Conservation (phyloP, 2,329 filamentous ascomycete genomes). For the Xylariaceae sp. region DNA sequence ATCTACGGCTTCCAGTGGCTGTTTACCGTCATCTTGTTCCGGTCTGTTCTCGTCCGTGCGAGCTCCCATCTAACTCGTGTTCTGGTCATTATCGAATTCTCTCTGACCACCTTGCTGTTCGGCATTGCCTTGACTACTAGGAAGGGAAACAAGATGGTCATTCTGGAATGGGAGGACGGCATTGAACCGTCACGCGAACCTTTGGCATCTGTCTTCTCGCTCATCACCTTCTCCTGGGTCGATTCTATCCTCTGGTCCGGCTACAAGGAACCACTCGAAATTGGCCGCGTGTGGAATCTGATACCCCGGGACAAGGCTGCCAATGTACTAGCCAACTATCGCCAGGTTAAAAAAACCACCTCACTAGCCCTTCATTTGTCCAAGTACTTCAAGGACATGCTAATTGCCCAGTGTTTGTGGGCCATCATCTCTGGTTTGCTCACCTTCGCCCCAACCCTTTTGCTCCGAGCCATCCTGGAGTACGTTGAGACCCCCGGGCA, state of each 20-base stretch:
- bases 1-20: slow-evolving; percentile 84
- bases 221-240: slow-evolving; percentile 86
- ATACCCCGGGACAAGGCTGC: slow-evolving; percentile 84
- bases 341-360: slow-evolving; percentile 77
- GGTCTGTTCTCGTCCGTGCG: slow-evolving; percentile 78
- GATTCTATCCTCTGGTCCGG: slow-evolving; percentile 86
- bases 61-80: slow-evolving; percentile 57
- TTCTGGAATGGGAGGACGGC: slow-evolving; percentile 83
- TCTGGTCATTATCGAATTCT: slow-evolving; percentile 70
- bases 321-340: slow-evolving; percentile 74
- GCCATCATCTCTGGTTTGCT: slow-evolving; percentile 76
- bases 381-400: slow-evolving; percentile 73
- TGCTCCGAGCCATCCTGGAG: slow-evolving; percentile 86
- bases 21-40: slow-evolving; percentile 71
- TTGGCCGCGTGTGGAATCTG: slow-evolving; percentile 89
- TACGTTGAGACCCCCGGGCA: slow-evolving; percentile 81
- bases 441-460: slow-evolving; percentile 85
- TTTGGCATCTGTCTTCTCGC: slow-evolving; percentile 80
- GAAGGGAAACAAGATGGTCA: slow-evolving; percentile 85
- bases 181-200: slow-evolving; percentile 85
- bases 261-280: slow-evolving; percentile 77
- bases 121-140: slow-evolving; percentile 75
- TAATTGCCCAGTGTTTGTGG: slow-evolving; percentile 76
- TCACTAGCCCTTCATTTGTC: slow-evolving; percentile 76
- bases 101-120: slow-evolving; percentile 68